Evolutionary conservation across 768 basidiomycete genomes (phyloP).

Genomic region (Tephrocybe sp.): DNA sequence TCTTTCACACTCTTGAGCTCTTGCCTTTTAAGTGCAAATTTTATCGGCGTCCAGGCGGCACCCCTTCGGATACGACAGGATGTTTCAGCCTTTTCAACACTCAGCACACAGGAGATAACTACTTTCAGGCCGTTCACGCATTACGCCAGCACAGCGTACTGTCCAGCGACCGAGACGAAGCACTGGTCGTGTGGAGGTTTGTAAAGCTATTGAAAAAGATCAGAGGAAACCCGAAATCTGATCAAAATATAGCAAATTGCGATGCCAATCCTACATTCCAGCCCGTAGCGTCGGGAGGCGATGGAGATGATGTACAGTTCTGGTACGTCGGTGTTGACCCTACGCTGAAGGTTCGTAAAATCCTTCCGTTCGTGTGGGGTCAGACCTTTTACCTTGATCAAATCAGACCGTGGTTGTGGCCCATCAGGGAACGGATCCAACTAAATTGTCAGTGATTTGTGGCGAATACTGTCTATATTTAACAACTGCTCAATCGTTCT

Average conservation of each 20-base stretch:
- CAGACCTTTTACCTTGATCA: not conserved
- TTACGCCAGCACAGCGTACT: conserved; percentile 53
- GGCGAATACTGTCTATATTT: not conserved
- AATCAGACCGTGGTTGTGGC: conserved; percentile 19
- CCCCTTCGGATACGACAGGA: conserved; percentile 26
- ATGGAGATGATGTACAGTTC: conserved; percentile 41
- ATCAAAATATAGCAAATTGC: conserved; percentile 40
- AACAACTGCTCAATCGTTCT: not conserved
- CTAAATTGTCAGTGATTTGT: conserved; percentile 22
- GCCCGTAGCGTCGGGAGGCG: conserved; percentile 44
- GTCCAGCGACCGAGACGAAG: conserved; percentile 37
- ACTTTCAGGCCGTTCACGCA: conserved; percentile 45
- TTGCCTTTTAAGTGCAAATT: not conserved
- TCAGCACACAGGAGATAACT: conserved; percentile 39
- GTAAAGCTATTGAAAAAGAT: not conserved
- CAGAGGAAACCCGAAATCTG: no score
- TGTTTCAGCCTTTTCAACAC: conserved; percentile 37
- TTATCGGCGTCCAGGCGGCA: conserved; percentile 2
- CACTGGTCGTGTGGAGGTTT: conserved; percentile 53
- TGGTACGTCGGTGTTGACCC: conserved; percentile 33
- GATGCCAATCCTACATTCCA: conserved; percentile 44
- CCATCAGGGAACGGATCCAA: conserved; percentile 23
- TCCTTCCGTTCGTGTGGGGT: not conserved
- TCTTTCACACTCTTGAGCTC: conserved; percentile 1
- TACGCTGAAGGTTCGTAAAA: conserved; percentile 15